Evolutionary conservation across 768 basidiomycete genomes (phyloP), one percentile per base, ranked within the genome.

Genomic region (Kwoniella europaea): DNA sequence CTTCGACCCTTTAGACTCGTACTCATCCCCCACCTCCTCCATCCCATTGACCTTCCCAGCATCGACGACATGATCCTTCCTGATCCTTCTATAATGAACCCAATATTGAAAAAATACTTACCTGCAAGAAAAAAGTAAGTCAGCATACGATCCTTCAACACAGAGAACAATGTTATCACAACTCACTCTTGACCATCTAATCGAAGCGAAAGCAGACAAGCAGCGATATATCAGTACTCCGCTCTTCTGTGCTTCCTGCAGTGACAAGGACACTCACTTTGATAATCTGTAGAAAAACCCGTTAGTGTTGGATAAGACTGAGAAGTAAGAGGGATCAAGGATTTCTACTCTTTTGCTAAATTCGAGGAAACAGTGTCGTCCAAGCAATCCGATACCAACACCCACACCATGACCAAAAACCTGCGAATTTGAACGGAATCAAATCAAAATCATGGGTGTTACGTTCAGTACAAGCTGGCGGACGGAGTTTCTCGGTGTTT

Each of bases 101-200:
- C 16, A 27, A 2, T 10, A 52, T 24, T 10, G 15, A 7, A 4
- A 9, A 54, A 22, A 67, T 22, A 74, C 73, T 74, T 69, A 74
- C 73, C 73, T 74, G 29, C 6, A 52, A 68, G 57, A 61, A 29
- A 16, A 67, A 27, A 59, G 15, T 9, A 54, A 52, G 61, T 74
- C 69, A 74, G 73, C 73, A 65, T 22, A 29, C 42, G 24, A 18
- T 52, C 64, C 22, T 55, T 41, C 10, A 18, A 24, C 52, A 16
- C 16, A 20, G 66, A 53, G 35, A 24, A 29, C 7, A 52, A 24
- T 50, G 53, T 20, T 10, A 22, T 9, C 18, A 59, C 27, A 27
- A 79, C 78, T 79, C 76, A 79, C 78, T 79, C 72, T 79, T 79
- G 63, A 77, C 76, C 78, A 79, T 79, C 74, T 79, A 70, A 35